Conservation (phyloP, 2,329 filamentous ascomycete species). For the Apiospora malaysiana region DNA sequence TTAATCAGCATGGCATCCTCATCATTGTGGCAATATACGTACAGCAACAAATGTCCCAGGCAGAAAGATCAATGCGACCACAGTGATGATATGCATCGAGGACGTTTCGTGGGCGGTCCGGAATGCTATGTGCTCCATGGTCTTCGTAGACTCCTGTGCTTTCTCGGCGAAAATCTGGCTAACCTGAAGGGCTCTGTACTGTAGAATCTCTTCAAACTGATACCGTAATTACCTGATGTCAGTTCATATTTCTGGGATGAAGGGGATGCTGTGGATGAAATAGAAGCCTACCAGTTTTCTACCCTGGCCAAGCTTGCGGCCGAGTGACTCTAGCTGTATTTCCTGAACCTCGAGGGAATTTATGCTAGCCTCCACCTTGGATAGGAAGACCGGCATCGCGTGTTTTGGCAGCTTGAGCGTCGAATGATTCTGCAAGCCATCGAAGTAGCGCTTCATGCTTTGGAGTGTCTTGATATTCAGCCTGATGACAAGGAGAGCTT, state of each 20-base stretch:
- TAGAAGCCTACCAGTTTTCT: neutral
- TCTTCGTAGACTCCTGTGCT: conserved; percentile 27
- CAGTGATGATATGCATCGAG: conserved; percentile 29
- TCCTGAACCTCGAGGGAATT: neutral
- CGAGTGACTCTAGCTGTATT: neutral
- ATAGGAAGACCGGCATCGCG: neutral
- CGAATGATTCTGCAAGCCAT: neutral
- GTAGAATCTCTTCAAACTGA: conserved; percentile 27
- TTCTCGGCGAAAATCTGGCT: conserved; percentile 34
- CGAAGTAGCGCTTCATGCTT: neutral
- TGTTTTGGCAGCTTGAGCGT: neutral
- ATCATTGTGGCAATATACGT: neutral
- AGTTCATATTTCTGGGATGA: neutral
- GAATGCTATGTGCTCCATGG: conserved; percentile 53
- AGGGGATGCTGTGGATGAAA: too few relatives aligned
- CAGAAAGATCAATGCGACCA: conserved; percentile 26
- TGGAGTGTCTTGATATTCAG: neutral
- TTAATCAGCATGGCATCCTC: too few relatives aligned
- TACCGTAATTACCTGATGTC: neutral
- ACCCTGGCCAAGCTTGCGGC: neutral
- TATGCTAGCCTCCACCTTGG: neutral
- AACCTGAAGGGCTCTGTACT: conserved; percentile 41
- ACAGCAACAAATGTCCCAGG: conserved; percentile 27
- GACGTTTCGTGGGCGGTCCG: conserved; percentile 48
- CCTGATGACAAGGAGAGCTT: neutral